A percentile compares a stretch with the other conserved stretches of the same genome.
Evolutionary conservation across 202 grass and related monocot genomes (phyloP).

Genomic region (Eragrostis tef): DNA sequence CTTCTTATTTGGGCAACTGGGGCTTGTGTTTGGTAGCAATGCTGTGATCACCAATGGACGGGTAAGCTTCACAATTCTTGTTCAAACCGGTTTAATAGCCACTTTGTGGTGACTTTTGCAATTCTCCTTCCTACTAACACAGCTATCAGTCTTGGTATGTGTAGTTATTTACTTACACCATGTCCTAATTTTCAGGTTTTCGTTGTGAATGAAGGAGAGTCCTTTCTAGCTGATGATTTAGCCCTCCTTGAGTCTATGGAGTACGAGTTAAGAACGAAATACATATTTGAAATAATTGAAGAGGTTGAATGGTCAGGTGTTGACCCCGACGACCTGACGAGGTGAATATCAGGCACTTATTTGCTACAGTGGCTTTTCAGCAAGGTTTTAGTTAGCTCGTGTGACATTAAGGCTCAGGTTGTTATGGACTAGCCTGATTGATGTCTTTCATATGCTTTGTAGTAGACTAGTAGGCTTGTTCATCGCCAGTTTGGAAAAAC

Average conservation of each 20-base stretch:
- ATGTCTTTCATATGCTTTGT: slow-evolving; percentile 37
- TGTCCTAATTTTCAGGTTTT: slow-evolving; percentile 68
- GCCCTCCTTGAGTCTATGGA: slow-evolving; percentile 86
- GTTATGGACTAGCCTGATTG: slow-evolving; percentile 28
- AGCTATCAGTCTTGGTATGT: background rate
- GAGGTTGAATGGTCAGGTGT: slow-evolving; percentile 68
- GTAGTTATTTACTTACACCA: slow-evolving; percentile 26
- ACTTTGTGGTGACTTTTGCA: slow-evolving; percentile 30
- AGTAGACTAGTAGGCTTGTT: background rate
- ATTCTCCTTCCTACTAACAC: background rate
- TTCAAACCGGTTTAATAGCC: slow-evolving; percentile 6
- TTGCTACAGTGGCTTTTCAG: slow-evolving; percentile 18
- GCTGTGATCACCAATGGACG: slow-evolving; percentile 97
- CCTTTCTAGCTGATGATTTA: slow-evolving; percentile 86
- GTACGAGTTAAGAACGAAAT: slow-evolving; percentile 74
- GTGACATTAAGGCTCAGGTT: background rate
- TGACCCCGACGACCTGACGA: slow-evolving; percentile 91
- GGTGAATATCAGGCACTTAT: slow-evolving; percentile 58
- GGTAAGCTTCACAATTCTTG: slow-evolving; percentile 59
- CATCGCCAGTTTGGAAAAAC: too few species aligned
- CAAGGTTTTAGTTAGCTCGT: slow-evolving; percentile 41
- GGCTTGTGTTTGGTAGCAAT: slow-evolving; percentile 78
- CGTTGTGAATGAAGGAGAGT: slow-evolving; percentile 65
- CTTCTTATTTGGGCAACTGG: slow-evolving; percentile 70
- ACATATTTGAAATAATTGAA: slow-evolving; percentile 90